Percentiles rank a stretch among this genome's conserved stretches.
These are phyloP conservation scores for Fraxinus albicans DNA, from an alignment of 305 asterid species.

Conservation along the genomic window DNA sequence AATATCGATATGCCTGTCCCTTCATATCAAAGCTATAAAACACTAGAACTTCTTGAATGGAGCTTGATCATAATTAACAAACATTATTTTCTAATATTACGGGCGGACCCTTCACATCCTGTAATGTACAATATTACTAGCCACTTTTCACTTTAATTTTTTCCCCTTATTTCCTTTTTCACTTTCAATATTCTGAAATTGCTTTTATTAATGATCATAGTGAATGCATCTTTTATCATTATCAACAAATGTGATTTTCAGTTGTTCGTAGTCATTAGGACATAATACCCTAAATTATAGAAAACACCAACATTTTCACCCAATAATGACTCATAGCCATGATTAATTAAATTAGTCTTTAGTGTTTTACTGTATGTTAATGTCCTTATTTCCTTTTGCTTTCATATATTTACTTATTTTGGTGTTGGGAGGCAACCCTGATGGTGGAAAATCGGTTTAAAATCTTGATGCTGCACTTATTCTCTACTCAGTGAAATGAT, in stretches of 20 bases:
- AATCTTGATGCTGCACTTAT: slow-evolving; percentile 21
- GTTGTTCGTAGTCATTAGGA: background rate
- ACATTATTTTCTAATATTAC: background rate
- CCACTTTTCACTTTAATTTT: background rate
- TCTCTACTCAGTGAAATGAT: slow-evolving; percentile 28
- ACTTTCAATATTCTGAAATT: slow-evolving; percentile 16
- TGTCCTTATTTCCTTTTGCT: background rate
- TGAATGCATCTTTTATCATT: background rate
- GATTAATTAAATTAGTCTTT: background rate
- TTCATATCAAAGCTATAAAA: background rate
- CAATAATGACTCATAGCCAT: background rate
- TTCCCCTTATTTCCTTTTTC: slow-evolving; percentile 10
- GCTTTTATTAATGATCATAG: slow-evolving; percentile 1
- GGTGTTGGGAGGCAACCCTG: background rate
- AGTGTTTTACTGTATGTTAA: background rate
- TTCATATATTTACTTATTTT: background rate
- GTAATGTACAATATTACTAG: background rate
- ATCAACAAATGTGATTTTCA: slow-evolving; percentile 3
- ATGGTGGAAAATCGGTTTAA: background rate
- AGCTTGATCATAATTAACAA: background rate
- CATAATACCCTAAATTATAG: background rate
- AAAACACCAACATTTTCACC: background rate
- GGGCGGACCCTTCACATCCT: background rate
- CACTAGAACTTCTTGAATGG: background rate
- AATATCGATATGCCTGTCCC: background rate